These are phyloP conservation scores for Chaetothyriales sp. DNA, from an alignment of 2,329 filamentous ascomycete genomes.

Conservation along the genomic window DNA sequence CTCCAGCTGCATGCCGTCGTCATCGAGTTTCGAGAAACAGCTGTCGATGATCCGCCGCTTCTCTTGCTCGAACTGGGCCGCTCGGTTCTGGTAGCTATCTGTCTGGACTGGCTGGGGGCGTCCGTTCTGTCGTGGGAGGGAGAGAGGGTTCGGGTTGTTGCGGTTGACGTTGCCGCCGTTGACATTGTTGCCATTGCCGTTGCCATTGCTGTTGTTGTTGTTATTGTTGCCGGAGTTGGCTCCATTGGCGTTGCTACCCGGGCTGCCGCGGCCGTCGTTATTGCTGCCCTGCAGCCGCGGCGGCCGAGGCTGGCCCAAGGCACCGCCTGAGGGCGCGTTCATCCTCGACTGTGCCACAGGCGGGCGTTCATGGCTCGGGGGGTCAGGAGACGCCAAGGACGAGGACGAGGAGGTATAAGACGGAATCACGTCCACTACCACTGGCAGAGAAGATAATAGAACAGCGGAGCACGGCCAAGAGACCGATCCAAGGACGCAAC, in stretches of 20 bases:
- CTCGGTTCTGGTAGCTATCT: slow-evolving; percentile 29
- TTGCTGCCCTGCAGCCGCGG: neutral
- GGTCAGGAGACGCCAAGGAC: neutral
- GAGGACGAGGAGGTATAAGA: neutral
- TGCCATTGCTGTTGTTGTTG: neutral
- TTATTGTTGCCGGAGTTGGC: neutral
- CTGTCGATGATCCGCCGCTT: slow-evolving; percentile 87
- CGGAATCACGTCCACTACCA: neutral
- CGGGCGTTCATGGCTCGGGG: neutral
- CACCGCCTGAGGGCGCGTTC: neutral
- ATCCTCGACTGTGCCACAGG: neutral
- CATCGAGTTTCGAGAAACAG: slow-evolving; percentile 82
- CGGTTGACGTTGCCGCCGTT: too few species aligned
- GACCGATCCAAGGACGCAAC: too few species aligned
- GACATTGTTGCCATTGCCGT: neutral
- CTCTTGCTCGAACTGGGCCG: slow-evolving; percentile 91
- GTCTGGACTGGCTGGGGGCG: slow-evolving; percentile 2
- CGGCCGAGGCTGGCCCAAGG: neutral
- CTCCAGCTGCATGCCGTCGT: slow-evolving; percentile 69
- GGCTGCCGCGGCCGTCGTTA: neutral
- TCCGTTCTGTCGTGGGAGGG: slow-evolving; percentile 3
- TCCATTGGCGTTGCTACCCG: too few species aligned
- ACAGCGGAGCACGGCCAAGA: neutral
- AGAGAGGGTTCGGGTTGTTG: slow-evolving; percentile 2
- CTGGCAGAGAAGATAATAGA: neutral